phyloP scores from a whole-genome alignment of 345 rosid species.

The Eucalyptus cloeziana region DNA sequence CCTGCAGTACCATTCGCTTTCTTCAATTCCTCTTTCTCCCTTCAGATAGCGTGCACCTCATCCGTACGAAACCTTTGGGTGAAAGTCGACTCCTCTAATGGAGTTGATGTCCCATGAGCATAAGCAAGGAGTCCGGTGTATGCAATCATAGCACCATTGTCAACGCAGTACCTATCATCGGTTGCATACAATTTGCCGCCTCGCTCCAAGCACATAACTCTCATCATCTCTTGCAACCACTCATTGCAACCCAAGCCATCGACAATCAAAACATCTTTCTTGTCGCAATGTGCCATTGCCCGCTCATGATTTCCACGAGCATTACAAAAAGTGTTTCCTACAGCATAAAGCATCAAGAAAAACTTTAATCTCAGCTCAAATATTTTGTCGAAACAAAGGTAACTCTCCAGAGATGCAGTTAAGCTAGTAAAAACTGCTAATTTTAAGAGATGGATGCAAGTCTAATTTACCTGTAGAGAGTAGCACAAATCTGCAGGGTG shows the following conservation, averaged over 20 bases:
- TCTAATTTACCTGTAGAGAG: conserved; percentile 63
- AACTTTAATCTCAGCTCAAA: neutral
- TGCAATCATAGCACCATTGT: conserved; percentile 99
- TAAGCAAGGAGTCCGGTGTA: conserved; percentile 80
- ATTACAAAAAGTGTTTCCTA: conserved; percentile 89
- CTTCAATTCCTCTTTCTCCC: conserved; percentile 32
- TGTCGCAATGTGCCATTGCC: conserved; percentile 98
- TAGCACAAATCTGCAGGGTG: conserved; percentile 87
- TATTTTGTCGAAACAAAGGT: neutral
- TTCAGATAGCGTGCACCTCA: conserved; percentile 89
- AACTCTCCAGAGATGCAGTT: neutral
- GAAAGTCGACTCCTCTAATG: conserved; percentile 75
- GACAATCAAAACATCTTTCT: conserved; percentile 81
- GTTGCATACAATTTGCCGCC: conserved; percentile 83
- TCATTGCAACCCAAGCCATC: conserved; percentile 96
- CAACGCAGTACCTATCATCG: conserved; percentile 82
- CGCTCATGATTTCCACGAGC: conserved; percentile 98
- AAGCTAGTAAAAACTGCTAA: neutral
- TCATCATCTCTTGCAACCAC: conserved; percentile 96
- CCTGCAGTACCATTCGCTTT: neutral
- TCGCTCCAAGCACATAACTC: conserved; percentile 83
- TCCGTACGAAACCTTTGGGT: conserved; percentile 90
- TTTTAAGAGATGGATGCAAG: neutral
- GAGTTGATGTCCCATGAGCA: conserved; percentile 59
- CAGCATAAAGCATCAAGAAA: neutral